These are phyloP conservation scores for Tympanopsis confertula DNA, from an alignment of 2,329 filamentous ascomycete species.

Conservation along the genomic window DNA sequence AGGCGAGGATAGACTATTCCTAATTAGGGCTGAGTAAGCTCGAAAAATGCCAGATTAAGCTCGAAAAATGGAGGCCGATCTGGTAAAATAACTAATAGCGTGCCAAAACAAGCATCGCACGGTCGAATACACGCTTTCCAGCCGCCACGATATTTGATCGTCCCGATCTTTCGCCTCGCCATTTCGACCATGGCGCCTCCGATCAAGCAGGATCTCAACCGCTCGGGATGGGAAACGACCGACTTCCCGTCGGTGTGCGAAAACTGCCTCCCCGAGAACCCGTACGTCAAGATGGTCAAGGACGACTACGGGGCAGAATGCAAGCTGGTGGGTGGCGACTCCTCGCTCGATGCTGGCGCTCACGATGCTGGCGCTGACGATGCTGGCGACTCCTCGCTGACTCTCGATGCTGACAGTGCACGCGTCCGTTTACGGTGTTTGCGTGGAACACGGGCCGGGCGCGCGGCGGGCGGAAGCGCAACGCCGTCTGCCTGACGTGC, in stretches of 20 bases:
- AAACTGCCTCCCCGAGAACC: conserved; percentile 88
- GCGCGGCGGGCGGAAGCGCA: conserved; percentile 76
- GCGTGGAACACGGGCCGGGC: conserved; percentile 89
- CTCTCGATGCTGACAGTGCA: conserved; percentile 40
- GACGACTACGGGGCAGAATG: conserved; percentile 86
- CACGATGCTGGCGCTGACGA: background rate
- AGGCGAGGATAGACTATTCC: too few species aligned
- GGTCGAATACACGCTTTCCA: too few species aligned
- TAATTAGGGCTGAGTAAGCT: too few species aligned
- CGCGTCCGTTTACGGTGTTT: conserved; percentile 89
- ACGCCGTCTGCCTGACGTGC: conserved; percentile 92
- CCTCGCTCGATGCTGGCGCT: background rate
- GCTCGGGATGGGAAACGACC: conserved; percentile 89
- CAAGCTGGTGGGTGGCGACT: conserved; percentile 37
- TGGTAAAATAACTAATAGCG: too few species aligned
- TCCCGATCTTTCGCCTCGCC: background rate
- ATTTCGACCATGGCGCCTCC: conserved; percentile 63
- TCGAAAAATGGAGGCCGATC: too few species aligned
- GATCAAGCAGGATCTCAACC: conserved; percentile 91
- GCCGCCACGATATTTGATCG: too few species aligned
- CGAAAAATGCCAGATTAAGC: too few species aligned
- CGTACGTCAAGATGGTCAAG: conserved; percentile 98
- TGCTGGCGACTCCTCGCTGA: background rate
- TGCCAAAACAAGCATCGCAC: too few species aligned
- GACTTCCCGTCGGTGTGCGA: conserved; percentile 85